Evolutionary conservation across 2,329 filamentous ascomycete species (phyloP), one percentile per base, ranked within the genome.

Genomic region (Diaporthe sp.): DNA sequence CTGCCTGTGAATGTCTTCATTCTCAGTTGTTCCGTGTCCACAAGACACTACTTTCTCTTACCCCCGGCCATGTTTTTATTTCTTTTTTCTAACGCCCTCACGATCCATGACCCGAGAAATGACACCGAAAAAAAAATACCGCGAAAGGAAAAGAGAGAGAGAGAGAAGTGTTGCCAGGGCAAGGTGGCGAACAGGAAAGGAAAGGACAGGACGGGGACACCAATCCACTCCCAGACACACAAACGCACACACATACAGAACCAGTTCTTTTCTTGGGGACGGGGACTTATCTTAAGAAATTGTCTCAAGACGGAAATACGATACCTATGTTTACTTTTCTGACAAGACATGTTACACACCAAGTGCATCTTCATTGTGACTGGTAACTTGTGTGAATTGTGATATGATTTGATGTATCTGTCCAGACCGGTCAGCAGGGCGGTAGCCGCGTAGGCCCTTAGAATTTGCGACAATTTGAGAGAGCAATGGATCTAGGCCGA

Each of bases 251-350:
- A 71, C 55, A 61, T 47, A 45, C 42, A 60, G 47, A 71, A 66
- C 28, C 42, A 35, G 17, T 50, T 35, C 6, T 45, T 35, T 66
- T 66, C 42, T 50, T 50, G 42, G 61, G 42, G 19, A 35, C 10
- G 50, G 45, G 72, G 54, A 71, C n/a, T 70, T 74, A 54, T 70
- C 54, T 64, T 71, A 74, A 74, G 72, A 74, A 66, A 74, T 74
- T 74, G 72, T 74, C 66, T 74, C 72, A 74, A 74, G 72, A 74
- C 72, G 72, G 72, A 64, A 71, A 69, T 61, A 70, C 42, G 52
- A 69, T 60, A 58, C 64, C 64, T 66, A 50, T 50, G 42, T 50
- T 66, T 35, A 3, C 25, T 50, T 35, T 25, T 4, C 33, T 60
- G 33, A 60, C 10, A 40, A 12, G 22, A 9, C 22, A 17, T 13